These are phyloP conservation scores for Ceratobasidium sp. DNA, from an alignment of 1,284 basidiomycete genomes.

Conservation along the genomic window DNA sequence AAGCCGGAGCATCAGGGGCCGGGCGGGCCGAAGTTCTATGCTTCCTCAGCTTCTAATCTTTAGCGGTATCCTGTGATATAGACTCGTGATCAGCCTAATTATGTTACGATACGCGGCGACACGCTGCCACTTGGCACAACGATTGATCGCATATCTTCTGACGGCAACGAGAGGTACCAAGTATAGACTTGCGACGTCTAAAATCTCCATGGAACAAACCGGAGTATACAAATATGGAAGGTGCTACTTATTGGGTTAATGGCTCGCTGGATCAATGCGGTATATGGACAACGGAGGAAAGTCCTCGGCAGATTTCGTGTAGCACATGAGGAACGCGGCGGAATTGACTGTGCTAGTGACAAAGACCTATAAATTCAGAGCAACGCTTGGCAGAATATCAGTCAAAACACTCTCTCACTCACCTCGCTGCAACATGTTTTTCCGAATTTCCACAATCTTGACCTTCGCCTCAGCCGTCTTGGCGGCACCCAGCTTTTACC, in stretches of 20 bases:
- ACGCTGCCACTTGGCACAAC: not conserved
- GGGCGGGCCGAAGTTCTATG: slow-evolving; percentile 6
- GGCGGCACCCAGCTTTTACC: slow-evolving; percentile 58
- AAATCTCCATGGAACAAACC: slow-evolving; percentile 12
- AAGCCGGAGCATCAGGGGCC: slow-evolving; percentile 1
- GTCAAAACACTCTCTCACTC: not conserved
- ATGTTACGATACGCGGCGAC: not conserved
- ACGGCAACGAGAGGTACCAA: too few relatives aligned
- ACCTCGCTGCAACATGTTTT: slow-evolving; percentile 12
- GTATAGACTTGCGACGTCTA: not conserved
- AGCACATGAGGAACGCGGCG: not conserved
- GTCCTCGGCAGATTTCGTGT: not conserved
- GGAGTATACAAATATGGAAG: not conserved
- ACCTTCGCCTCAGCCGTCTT: slow-evolving; percentile 19
- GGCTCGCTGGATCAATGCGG: not conserved
- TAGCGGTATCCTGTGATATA: not conserved
- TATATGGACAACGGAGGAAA: too few relatives aligned
- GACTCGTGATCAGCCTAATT: slow-evolving; percentile 13
- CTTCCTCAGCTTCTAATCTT: slow-evolving; percentile 16
- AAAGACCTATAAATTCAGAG: not conserved
- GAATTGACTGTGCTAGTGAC: not conserved
- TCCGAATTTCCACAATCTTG: slow-evolving; percentile 7
- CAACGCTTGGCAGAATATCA: not conserved
- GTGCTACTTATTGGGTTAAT: slow-evolving; percentile 3
- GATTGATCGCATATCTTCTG: not conserved